Base-by-base conservation (phyloP, 441 rosid genomes). In the Iberis amara region DNA sequence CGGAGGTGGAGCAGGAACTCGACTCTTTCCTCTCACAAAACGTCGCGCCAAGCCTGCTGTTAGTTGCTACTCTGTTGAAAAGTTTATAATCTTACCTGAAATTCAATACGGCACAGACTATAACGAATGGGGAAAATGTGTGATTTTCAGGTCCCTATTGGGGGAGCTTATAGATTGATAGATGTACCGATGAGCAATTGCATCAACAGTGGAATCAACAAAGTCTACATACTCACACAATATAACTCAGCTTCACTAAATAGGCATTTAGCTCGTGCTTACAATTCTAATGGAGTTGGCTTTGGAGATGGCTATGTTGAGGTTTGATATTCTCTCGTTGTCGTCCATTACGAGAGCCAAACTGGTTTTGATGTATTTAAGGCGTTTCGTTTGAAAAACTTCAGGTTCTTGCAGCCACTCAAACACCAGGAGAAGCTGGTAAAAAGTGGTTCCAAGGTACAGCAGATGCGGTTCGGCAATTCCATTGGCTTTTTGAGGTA, bases 151-250 rank as follows among this genome's bases (percentile, higher is more conserved):
- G 96, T 85, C n/a, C 94, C 95, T 2, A 83, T 88, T 10, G 96
- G 94, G 31, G 96, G 98, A 30, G 83, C 96, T 11, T 91, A 87
- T 68, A 79, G 98, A 74, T 76, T 87, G 66, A 87, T 91, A 47
- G 96, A 87, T 69, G 96, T 91, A 70, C 96, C 98, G 3, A 91
- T 91, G 98, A 87, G 98, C 76, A 91, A 91, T 69, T 90, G 98
- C 79, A 90, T 87, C 47, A 83, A 83, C 73, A 83, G 95, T 21
- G 92, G 95, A 55, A 75, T 89, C 75, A 89, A 86, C 85, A 89
- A 86, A 64, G 79, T 89, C n/a, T 89, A 89, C 75, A 86, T 89
- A 73, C 96, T 86, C 56, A 89, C 95, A 39, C 97, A 89, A 48
- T 86, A 72, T 65, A 89, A 89, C 78, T 89, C 96, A 7, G 84